Evolutionary conservation across 2,329 filamentous ascomycete species (phyloP).

Genomic region (Xylariaceae sp.): DNA sequence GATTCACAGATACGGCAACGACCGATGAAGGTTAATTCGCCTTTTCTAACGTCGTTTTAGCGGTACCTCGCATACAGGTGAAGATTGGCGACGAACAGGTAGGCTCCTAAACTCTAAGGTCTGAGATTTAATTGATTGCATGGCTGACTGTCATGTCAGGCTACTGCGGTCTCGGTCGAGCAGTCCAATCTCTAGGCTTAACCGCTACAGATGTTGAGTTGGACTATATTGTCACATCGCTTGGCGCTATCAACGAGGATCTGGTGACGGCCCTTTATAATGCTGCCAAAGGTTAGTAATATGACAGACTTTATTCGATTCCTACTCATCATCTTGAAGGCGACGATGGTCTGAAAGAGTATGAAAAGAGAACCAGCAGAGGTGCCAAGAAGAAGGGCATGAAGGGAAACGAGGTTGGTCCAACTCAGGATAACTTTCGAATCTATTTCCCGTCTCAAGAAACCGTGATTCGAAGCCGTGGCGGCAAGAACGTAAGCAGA

Average conservation of each 20-base stretch:
- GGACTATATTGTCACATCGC: constrained; percentile 77
- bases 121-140: neutral
- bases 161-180: constrained; percentile 68
- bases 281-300: constrained; percentile 50
- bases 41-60: constrained; percentile 35
- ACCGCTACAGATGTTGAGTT: constrained; percentile 58
- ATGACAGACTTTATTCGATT: neutral
- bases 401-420: constrained; percentile 20
- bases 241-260: constrained; percentile 70
- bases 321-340: constrained; percentile 26
- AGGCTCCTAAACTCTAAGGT: constrained; percentile 11
- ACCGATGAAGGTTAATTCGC: neutral
- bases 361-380: constrained; percentile 37
- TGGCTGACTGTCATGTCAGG: constrained; percentile 46
- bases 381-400: constrained; percentile 29
- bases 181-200: constrained; percentile 64
- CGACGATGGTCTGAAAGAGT: constrained; percentile 46
- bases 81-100: constrained; percentile 44
- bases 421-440: constrained; percentile 53
- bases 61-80: constrained; percentile 54
- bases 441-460: constrained; percentile 78
- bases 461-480: constrained; percentile 65
- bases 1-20: too few relatives aligned
- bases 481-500: constrained; percentile 54
- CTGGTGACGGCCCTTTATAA: constrained; percentile 60